Base-by-base conservation (phyloP, 2,329 filamentous ascomycete species). In the Venturia nashicola region DNA sequence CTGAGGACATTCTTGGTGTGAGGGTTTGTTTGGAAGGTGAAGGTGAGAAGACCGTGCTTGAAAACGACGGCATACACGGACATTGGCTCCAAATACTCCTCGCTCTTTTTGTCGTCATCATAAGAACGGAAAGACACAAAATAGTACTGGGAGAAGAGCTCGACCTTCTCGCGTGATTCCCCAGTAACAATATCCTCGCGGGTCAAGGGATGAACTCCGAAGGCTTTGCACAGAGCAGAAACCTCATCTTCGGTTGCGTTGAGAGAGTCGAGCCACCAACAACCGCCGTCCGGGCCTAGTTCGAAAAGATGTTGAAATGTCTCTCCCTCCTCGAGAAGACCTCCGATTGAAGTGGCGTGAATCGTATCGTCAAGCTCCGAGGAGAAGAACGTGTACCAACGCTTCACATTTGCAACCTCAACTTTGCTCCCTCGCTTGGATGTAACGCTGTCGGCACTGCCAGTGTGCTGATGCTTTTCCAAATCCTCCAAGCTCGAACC, bases 261-360 rank as follows among this genome's bases (percentile, higher is more conserved):
- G 73, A 93, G 88, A 73, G 97, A 88, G 71, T 99, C 96, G 61
- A 99, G 82, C 94, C 94, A 99, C 92, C 93, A 99, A n/a, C 96
- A 55, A 6, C 65, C 92, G 70, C 93, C 93, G 42, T 85, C 82
- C 1, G 81, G 80, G 42, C 83, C 83, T 43, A 86, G 80, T 68
- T 86, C 85, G 72, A 99, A 99, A 12, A 99, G 84, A 64, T 91
- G 91, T 40, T 90, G 87, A 70, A 97, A 89, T 65, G 88, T 89
- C 73, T 97, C 94, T 9, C 91, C 93, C 2, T 92, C 91, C 65
- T 96, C 85, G 5, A 97, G 83, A 9, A 97, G 82, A 69, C 92
- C 93, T 23, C 90, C 91, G 67, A 99, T 83, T 69, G 96, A 91
- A 1, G 89, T 84, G 18, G 93, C 91, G 72, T 97, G 92, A 66